Evolutionary conservation across 805 yeast genomes (phyloP), one percentile per base, ranked within the genome.

Genomic region (Metschnikowia vanudenii): DNA sequence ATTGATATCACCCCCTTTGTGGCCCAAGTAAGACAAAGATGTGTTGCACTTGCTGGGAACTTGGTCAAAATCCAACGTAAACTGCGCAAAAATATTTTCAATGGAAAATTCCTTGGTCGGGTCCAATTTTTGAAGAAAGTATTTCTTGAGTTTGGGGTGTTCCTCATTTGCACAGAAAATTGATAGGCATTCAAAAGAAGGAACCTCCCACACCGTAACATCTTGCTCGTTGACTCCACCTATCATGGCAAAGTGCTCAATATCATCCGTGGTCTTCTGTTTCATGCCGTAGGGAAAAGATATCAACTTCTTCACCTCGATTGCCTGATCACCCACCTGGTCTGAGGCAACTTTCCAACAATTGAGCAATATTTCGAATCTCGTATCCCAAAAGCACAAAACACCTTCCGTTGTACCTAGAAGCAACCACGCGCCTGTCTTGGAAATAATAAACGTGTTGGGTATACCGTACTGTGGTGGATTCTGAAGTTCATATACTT

Each of bases 381-480:
- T 69, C 30, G 87, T 53, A 62, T 90, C 97, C 96, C 96, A 90
- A 13, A 92, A 64, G 52, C 81, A 82, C 26, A 94, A 60, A 0
- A 84, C 68, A 1, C 97, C 97, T 33, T 76, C 77, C 0, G 78
- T 68, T 0, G 97, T 88, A 0, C 97, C 97, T 2, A 85, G 60
- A 8, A 88, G 61, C 1, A 88, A 60, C 88, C 96, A 88, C 4
- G 76, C 67, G 20, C 70, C 65, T 13, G 72, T 66, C 0, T 67
- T 62, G 44, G 84, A 85, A 18, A 85, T 64, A 1, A 79, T 73
- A 56, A 89, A 79, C 14, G 84, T 66, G 0, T 82, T 76, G 0
- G 84, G 77, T 2, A 79, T 65, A 0, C 98, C 99, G 65, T 82
- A 84, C 1, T 74, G 65, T 0, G 78, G 69, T 4, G 85, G 83